Percentiles rank a stretch among this genome's conserved stretches.
Conservation (phyloP, 441 rosid genomes). For the Metrosideros polymorpha region DNA sequence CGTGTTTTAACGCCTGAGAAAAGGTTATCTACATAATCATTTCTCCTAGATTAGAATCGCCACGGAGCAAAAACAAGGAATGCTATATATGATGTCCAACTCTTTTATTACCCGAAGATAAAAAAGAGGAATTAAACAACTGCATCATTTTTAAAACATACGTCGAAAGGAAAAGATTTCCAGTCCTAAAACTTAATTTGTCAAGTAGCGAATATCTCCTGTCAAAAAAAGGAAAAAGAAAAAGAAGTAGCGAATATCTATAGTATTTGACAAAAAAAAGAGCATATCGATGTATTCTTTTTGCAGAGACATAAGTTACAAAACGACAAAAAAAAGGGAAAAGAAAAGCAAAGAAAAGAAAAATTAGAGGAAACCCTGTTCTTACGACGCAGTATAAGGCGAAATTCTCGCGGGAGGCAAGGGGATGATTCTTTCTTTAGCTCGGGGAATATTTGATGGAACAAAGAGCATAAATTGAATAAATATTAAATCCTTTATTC, state of each 20-base stretch:
- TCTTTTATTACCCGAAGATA: background rate
- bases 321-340: conserved; percentile 1
- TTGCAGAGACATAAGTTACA: background rate
- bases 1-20: background rate
- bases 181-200: too few relatives aligned
- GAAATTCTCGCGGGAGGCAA: conserved; percentile 68
- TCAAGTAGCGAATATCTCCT: too few relatives aligned
- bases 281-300: background rate
- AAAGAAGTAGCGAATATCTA: background rate
- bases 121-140: background rate
- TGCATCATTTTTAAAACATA: background rate
- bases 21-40: background rate
- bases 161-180: background rate
- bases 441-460: background rate
- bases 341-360: background rate
- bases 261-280: background rate
- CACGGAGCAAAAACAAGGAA: background rate
- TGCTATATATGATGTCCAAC: background rate
- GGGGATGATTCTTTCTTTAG: conserved; percentile 8
- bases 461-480: background rate
- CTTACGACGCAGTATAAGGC: conserved; percentile 47
- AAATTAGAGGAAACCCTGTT: conserved; percentile 6
- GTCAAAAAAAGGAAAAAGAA: too few relatives aligned
- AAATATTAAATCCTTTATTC: background rate
- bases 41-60: background rate